These are phyloP conservation scores for Rubia yunnanensis DNA, from an alignment of 257 asterid genomes.

Conservation along the genomic window DNA sequence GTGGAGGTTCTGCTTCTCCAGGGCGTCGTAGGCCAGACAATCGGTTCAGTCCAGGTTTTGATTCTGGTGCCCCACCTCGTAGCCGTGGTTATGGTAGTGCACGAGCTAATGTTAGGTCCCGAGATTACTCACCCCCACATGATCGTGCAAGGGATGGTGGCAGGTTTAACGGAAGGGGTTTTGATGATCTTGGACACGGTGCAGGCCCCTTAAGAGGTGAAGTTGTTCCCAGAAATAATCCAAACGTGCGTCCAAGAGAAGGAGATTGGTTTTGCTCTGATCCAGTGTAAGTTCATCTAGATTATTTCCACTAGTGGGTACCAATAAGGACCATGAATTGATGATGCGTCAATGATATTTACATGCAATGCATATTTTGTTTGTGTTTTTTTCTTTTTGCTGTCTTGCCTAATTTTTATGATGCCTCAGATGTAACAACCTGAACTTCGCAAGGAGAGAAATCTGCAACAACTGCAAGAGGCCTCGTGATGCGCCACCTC, in stretches of 20 bases:
- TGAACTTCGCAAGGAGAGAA: constrained; percentile 89
- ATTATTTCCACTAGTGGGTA: background rate
- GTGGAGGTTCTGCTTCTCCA: constrained; percentile 78
- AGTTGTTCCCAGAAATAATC: constrained; percentile 58
- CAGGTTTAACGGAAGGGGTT: constrained; percentile 56
- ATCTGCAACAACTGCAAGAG: constrained; percentile 80
- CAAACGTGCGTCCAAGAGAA: constrained; percentile 83
- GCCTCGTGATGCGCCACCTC: constrained; percentile 43
- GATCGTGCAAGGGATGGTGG: constrained; percentile 50
- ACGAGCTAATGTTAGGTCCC: constrained; percentile 56
- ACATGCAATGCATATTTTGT: background rate
- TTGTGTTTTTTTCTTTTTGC: background rate
- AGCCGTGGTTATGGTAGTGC: constrained; percentile 53
- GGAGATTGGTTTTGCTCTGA: constrained; percentile 94
- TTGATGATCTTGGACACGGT: constrained; percentile 49
- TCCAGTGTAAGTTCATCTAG: constrained; percentile 47
- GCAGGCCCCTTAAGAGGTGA: constrained; percentile 50
- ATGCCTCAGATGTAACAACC: constrained; percentile 62
- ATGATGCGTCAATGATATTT: background rate
- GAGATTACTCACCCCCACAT: constrained; percentile 59
- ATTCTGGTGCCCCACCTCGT: constrained; percentile 43
- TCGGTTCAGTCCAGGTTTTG: constrained; percentile 64
- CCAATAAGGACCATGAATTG: background rate
- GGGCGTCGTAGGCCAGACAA: constrained; percentile 54
- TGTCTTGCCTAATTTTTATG: constrained; percentile 11